These are phyloP conservation scores for Alternaria sp. DNA, from an alignment of 2,329 filamentous ascomycete genomes.

Conservation along the genomic window DNA sequence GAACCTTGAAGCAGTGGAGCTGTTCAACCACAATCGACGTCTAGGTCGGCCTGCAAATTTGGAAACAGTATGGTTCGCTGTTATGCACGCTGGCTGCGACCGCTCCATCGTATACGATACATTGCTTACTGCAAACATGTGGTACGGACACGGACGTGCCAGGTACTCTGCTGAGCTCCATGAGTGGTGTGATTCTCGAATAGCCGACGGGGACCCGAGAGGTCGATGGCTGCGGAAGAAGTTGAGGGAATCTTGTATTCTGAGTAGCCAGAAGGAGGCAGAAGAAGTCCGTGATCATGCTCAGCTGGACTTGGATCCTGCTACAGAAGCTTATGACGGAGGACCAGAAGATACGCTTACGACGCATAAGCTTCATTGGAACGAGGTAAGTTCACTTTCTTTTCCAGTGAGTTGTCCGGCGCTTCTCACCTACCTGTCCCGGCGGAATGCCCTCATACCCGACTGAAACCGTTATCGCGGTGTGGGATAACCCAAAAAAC, in stretches of 20 bases:
- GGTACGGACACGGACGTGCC: conserved; percentile 14
- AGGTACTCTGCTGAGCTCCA: conserved; percentile 35
- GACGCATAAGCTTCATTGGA: conserved; percentile 34
- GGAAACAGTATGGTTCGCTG: conserved; percentile 37
- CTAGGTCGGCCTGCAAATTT: conserved; percentile 39
- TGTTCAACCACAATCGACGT: conserved; percentile 47
- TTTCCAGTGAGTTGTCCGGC: background rate
- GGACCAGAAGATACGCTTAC: conserved; percentile 31
- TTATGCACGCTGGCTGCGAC: conserved; percentile 42
- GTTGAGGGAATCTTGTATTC: conserved; percentile 29
- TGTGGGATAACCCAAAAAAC: no score
- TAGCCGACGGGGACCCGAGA: conserved; percentile 32
- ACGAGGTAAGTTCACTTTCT: conserved; percentile 34
- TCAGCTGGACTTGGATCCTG: conserved; percentile 19
- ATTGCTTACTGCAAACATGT: conserved; percentile 31
- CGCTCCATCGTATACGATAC: conserved; percentile 46
- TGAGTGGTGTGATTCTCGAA: conserved; percentile 40
- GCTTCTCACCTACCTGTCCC: no score
- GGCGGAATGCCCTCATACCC: no score
- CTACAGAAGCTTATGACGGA: conserved; percentile 31
- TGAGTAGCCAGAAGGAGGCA: background rate
- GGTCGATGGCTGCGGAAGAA: conserved; percentile 41
- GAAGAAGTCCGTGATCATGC: no score
- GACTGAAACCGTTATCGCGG: no score
- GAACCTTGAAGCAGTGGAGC: conserved; percentile 45